Evolutionary conservation across 306 rosid species (phyloP).

Genomic region (Trichosanthes cucumerina): DNA sequence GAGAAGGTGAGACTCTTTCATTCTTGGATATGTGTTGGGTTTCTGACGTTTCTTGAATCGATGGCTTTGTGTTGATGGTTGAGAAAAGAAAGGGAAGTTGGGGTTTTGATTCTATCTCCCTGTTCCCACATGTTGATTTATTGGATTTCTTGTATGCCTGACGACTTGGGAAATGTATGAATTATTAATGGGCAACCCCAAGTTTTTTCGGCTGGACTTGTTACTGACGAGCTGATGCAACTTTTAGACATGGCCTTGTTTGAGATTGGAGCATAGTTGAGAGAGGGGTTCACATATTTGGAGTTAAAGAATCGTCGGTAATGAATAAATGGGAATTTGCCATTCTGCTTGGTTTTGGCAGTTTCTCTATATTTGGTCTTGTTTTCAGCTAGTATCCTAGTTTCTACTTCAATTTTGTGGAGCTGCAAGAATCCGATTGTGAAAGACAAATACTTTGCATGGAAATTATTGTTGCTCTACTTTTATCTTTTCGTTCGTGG

Average conservation of each 20-base stretch:
- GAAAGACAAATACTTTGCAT: not conserved
- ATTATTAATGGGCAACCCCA: not conserved
- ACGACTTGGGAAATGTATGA: not conserved
- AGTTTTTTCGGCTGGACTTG: not conserved
- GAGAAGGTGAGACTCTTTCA: constrained; percentile 48
- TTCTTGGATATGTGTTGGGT: not conserved
- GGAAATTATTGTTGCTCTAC: not conserved
- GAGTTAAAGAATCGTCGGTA: not conserved
- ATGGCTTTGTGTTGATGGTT: not conserved
- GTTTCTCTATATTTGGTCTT: not conserved
- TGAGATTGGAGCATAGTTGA: not conserved
- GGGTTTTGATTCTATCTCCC: not conserved
- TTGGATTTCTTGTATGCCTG: not conserved
- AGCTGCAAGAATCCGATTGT: not conserved
- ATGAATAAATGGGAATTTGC: not conserved
- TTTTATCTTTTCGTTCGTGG: not conserved
- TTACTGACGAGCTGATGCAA: not conserved
- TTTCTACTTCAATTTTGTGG: not conserved
- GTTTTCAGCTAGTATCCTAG: not conserved
- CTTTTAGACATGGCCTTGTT: not conserved
- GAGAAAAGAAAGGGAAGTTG: not conserved
- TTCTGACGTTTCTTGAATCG: not conserved
- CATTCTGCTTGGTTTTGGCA: not conserved
- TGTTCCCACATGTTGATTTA: not conserved
- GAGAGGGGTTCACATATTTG: not conserved